These are phyloP conservation scores for Seminavis robusta DNA, from an alignment of 108 stramenopile genomes.

Conservation along the genomic window DNA sequence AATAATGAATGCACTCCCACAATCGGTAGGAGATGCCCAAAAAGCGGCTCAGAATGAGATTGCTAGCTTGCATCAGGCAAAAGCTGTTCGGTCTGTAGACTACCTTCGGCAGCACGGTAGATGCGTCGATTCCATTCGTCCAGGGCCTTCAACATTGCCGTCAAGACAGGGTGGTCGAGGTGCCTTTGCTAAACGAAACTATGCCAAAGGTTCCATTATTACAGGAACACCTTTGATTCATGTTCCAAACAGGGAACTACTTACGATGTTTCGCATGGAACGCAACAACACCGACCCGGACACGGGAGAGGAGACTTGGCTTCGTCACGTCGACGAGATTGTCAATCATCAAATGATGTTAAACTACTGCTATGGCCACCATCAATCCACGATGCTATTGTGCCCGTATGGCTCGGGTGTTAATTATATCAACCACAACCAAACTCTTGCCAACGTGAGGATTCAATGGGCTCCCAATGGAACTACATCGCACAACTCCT, in stretches of 20 bases:
- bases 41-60: conserved; percentile 15
- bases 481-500: conserved; percentile 32
- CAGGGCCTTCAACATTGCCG: conserved; percentile 36
- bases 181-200: conserved; percentile 57
- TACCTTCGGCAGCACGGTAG: conserved; percentile 25
- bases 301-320: conserved; percentile 12
- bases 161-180: conserved; percentile 66
- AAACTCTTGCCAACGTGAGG: conserved; percentile 39
- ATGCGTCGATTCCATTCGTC: conserved; percentile 52
- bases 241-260: conserved; percentile 33
- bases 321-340: conserved; percentile 17
- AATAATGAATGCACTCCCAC: conserved; percentile 25
- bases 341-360: conserved; percentile 47
- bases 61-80: conserved; percentile 32
- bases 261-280: conserved; percentile 35
- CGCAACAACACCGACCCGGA: conserved; percentile 17
- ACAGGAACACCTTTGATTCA: conserved; percentile 56
- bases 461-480: conserved; percentile 56
- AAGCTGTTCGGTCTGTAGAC: conserved; percentile 27
- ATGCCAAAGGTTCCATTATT: conserved; percentile 39
- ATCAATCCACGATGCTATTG: conserved; percentile 40
- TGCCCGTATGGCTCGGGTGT: conserved; percentile 69
- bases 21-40: conserved; percentile 1
- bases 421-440: conserved; percentile 58
- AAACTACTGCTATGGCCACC: conserved; percentile 78